Conservation (phyloP, 192 early-diverging fungal genomes). For the Backusella tarrabulga region DNA sequence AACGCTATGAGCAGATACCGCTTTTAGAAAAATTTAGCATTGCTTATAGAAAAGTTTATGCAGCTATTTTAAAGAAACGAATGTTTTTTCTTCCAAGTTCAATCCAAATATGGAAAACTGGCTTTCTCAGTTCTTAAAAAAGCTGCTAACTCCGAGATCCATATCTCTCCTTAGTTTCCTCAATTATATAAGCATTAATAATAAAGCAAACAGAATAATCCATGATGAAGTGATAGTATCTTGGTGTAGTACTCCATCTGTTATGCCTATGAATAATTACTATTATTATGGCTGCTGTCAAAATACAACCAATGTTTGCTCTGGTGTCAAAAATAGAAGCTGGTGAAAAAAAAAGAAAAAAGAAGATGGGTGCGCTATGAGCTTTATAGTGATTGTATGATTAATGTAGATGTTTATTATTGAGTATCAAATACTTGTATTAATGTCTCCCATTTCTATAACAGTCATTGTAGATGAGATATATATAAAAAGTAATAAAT, state of each 20-base stretch:
- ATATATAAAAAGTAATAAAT: too few species aligned
- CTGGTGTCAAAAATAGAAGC: too few species aligned
- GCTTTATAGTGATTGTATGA: too few species aligned
- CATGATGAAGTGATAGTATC: not conserved
- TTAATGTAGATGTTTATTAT: too few species aligned
- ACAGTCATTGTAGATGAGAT: not conserved
- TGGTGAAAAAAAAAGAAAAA: not conserved
- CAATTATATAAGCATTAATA: not conserved
- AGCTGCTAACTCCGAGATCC: not conserved
- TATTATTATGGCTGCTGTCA: not conserved
- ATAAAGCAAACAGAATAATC: not conserved
- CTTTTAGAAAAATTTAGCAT: not conserved
- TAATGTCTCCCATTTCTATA: too few species aligned
- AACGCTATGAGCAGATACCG: not conserved
- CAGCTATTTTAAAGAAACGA: not conserved
- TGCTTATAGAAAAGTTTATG: not conserved
- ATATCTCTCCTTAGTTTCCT: not conserved
- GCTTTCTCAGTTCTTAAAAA: not conserved
- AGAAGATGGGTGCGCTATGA: too few species aligned
- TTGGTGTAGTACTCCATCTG: not conserved
- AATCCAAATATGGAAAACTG: not conserved
- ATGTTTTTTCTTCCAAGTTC: not conserved
- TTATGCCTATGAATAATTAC: not conserved
- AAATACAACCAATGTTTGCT: not conserved
- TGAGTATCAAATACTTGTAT: too few species aligned